Base-by-base conservation (phyloP, 2,329 filamentous ascomycete genomes). In the Trichoderma oligosporum region DNA sequence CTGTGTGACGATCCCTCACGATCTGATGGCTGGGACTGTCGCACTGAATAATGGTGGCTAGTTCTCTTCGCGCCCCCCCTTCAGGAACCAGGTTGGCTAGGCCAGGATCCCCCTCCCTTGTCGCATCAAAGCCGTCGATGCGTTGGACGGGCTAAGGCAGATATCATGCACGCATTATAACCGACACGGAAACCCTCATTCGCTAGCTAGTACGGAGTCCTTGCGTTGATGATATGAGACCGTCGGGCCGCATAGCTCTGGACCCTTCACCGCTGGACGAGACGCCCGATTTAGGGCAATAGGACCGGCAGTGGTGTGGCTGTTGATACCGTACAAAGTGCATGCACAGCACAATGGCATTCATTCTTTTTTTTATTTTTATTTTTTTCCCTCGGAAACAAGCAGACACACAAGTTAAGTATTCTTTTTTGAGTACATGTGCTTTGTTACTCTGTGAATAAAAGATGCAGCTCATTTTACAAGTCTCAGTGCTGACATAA, bases 81-180 rank as follows among this genome's bases (percentile, higher is more conserved):
- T 41, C 48, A 58, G 47, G 47, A 58, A 58, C 47, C 55, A 42
- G 33, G 27, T 38, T 46, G 42, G 56, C 47, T 47, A 42, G 33
- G 27, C 46, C 55, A 47, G 56, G 56, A 33, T 12, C 35, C 46
- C 56, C 45, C 16, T n/a, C n/a, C n/a, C n/a, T 2, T 25, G 36
- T 42, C 44, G 20, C 38, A 36, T 42, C 45, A 49, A 11, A 33
- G 22, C 41, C 54, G 36, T 57, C 45, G 46, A 58, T 58, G 41
- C 41, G 48, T 42, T 54, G 56, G 55, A 57, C 55, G 46, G 39
- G 39, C 56, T 47, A 58, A 53, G 31, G 42, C 42, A 51, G 36
- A 49, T 39, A 44, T 59, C 45, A 49, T 58, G 56, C 56, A 54
- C 41, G 48, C 56, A 54, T 58, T 58, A 58, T 58, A 58, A 58